A percentile compares a stretch with the other conserved stretches of the same genome.
Conservation (phyloP, 805 yeast species). For the Suhomyces pyralidae region DNA sequence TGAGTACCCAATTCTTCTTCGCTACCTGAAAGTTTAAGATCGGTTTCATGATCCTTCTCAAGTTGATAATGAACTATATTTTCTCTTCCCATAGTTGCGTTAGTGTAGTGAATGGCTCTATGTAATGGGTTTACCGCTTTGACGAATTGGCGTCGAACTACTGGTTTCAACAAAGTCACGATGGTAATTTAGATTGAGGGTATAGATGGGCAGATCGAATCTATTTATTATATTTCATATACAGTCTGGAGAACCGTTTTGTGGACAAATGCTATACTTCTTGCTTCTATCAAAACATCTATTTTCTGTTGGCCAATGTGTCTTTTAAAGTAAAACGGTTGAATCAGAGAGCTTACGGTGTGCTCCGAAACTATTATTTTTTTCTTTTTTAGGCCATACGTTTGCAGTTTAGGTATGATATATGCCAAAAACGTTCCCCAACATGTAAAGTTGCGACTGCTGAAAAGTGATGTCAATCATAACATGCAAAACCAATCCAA, state of each 20-base stretch:
- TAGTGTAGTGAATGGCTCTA: background rate
- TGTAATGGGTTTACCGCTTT: background rate
- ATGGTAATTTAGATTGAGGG: background rate
- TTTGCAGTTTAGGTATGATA: conserved; percentile 4
- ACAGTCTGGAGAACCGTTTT: background rate
- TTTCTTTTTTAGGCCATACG: background rate
- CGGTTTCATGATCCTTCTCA: conserved; percentile 39
- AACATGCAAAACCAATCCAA: conserved; percentile 1
- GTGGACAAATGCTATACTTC: background rate
- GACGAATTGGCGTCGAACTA: conserved; percentile 1
- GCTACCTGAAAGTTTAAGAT: conserved; percentile 14
- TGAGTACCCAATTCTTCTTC: background rate
- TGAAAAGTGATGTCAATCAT: background rate
- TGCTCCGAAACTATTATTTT: background rate
- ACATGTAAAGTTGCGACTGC: background rate
- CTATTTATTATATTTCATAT: background rate
- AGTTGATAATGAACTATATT: conserved; percentile 39
- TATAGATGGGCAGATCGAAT: background rate
- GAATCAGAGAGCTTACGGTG: background rate
- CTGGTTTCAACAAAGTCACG: conserved; percentile 3
- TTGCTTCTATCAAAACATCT: background rate
- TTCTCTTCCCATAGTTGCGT: conserved; percentile 36
- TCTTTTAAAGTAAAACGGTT: background rate
- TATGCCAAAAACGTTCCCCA: background rate
- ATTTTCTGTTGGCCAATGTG: background rate